Evolutionary conservation across 2,329 filamentous ascomycete genomes (phyloP), one percentile per base, ranked within the genome.

Genomic region (Tolypocladium cylindrosporum): DNA sequence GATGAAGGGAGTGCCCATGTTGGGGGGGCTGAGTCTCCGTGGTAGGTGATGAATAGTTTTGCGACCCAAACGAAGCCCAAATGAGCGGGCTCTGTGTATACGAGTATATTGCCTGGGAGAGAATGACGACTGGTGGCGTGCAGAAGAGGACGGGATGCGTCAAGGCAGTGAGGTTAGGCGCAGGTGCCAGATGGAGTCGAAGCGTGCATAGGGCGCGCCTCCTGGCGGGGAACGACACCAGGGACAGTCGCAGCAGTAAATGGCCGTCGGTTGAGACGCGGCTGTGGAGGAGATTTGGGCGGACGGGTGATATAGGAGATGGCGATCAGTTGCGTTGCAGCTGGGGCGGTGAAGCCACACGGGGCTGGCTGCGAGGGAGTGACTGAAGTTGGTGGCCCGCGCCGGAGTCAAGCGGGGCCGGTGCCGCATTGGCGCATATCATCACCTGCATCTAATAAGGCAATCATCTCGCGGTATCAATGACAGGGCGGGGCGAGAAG

Each of bases 1-100:
- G 61, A 80, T 74, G 67, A 81, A 79, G 0, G 79, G 78, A 1
- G 79, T 80, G 27, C 74, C 76, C 77, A 80, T 79, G 61, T 50
- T 67, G 56, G 42, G 39, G 39, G 27, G 31, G 40, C 27, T 34
- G 48, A 10, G 45, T 14, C n/a, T 51, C 45, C 10, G 19, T 24
- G 24, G 7, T 11, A 54, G 27, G 21, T 9, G 52, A 41, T 41
- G 13, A 31, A 19, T 27, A 39, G 14, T 19, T 19, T 16, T 31
- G 27, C 45, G n/a, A 8, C 10, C 27, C 19, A 4, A n/a, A 50
- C 27, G 16, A 34, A 31, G 3, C 5, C 8, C 11, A 11, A 16
- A 50, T 50, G 27, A 4, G 45, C 10, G 27, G 11, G 3, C 27
- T 50, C 45, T 2, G 13, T 19, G 34, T 19, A 31, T 31, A 31